Evolutionary conservation across 805 yeast species (phyloP), one percentile per base, ranked within the genome.

Genomic region (Tetrapisispora iriomotensis): DNA sequence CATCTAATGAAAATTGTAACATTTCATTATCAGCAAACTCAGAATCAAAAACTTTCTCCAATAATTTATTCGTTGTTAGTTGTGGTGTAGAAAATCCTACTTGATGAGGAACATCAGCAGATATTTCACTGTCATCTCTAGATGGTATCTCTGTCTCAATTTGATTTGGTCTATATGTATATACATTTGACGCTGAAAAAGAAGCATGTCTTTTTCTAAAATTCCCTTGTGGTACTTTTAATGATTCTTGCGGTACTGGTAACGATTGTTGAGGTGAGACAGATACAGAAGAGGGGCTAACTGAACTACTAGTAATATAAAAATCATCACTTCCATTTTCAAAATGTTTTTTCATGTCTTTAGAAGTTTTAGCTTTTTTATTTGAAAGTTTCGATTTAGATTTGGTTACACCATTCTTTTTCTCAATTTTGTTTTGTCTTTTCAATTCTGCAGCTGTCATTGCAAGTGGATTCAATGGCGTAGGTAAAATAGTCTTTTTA

Each of bases 11-110:
- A 33, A 56, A 41, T 9, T 46, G 45, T 19, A 54, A 34, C 6
- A 50, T 34, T 12, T 56, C 60, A 12, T 45, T 32, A 25, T 56
- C 53, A 2, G 47, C 41, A 28, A 53, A 47, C 22, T 60, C 60
- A 13, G 56, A 48, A 36, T 50, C 55, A 17, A 47, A 38, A 9
- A 53, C 58, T 25, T 52, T 56, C 45, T 63, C 61, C 38, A 61
- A 58, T 18, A 69, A 46, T 26, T 72, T 74, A 15, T 64, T 62
- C 1, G 81, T 78, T 10, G 67, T 51, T 33, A 77, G 51, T 56
- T 85, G 94, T 3, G 95, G 95, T 1, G 94, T 82, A 1, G 94
- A 75, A 54, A 82, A 84, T 2, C 79, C 83, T 20, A 82, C 87
- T 50, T 82, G 86, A 32, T 70, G 71, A 1, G 88, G 87, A 2